Base-by-base conservation (phyloP, 2,329 filamentous ascomycete species). In the Tolypocladium pustulatum region DNA sequence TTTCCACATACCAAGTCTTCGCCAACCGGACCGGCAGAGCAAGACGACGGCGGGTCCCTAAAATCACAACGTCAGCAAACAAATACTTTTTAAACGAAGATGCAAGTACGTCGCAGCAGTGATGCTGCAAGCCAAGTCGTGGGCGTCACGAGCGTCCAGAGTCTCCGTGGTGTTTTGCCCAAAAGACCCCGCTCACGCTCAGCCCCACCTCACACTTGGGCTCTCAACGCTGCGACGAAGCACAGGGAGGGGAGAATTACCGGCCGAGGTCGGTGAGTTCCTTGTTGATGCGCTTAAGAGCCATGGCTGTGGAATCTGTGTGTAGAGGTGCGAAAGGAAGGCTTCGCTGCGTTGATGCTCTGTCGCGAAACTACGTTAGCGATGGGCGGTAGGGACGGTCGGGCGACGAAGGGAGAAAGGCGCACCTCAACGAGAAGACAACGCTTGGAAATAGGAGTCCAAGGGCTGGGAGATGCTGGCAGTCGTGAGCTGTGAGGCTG, bases 1-100 rank as follows among this genome's bases (percentile, higher is more conserved):
- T 25, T 37, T 54, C 40, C 63, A 82, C 91, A 72, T 92, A 97
- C 94, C 86, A 99, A 78, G 81, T 99, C 94, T 81, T 97, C 93
- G 76, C 92, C 92, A 71, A 95, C 88, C 67, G 94, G 94, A 66
- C 94, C 94, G 70, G 94, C 94, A 74, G 93, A 97, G 86, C 94
- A 99, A 68, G 93, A 97, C 61, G 94, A 97, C 72, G 94, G 94
- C 74, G 94, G 94, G 76, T 99, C 94, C 81, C 94, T 97, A 65
- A 62, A 61, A 56, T 52, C 27, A 55, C 51, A 57, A 49, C 15
- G 60, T 69, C 65, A 71, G 63, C 60, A 61, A 61, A 57, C 46
- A 56, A 9, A n/a, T 37, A 49, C 7, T 43, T 13, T 53, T 34
- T 34, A 20, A 22, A 25, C n/a, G 12, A 2, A 2, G 27, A 7